Evolutionary conservation across 257 asterid species (phyloP).

Genomic region (Rehmannia glutinosa): DNA sequence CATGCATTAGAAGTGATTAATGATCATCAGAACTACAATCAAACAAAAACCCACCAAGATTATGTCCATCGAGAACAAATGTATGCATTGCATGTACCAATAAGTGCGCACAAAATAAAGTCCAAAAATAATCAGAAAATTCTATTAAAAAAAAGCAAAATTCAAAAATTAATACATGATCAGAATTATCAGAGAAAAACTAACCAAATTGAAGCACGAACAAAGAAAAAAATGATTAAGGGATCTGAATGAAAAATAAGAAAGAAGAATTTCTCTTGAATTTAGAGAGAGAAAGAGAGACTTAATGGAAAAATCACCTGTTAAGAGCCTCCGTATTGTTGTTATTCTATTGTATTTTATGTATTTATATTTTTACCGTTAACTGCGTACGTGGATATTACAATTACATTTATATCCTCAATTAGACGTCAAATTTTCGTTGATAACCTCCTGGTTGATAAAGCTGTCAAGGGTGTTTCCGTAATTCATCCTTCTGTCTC

Average conservation of each 20-base stretch:
- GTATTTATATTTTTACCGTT: conserved; percentile 1
- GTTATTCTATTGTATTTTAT: background rate
- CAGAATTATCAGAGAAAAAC: conserved; percentile 2
- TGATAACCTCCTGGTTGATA: background rate
- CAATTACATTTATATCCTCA: background rate
- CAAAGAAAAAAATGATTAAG: conserved; percentile 18
- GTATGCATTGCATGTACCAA: conserved; percentile 24
- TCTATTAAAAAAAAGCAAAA: background rate
- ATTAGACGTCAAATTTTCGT: background rate
- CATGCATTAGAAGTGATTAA: conserved; percentile 24
- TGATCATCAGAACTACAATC: conserved; percentile 28
- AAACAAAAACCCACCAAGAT: conserved; percentile 29
- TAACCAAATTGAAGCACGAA: conserved; percentile 17
- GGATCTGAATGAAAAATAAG: conserved; percentile 11
- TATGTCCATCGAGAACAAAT: conserved; percentile 12
- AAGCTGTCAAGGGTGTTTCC: conserved; percentile 3
- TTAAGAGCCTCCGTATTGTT: conserved; percentile 17
- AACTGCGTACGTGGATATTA: background rate
- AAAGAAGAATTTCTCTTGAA: conserved; percentile 14
- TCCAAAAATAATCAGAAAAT: background rate
- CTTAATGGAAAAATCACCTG: conserved; percentile 28
- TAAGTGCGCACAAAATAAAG: background rate
- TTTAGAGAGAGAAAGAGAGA: conserved; percentile 19
- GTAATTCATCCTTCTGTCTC: background rate
- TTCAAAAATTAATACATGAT: background rate